These are phyloP conservation scores for Xanthoconium stramineum DNA, from an alignment of 768 basidiomycete species.

Conservation along the genomic window DNA sequence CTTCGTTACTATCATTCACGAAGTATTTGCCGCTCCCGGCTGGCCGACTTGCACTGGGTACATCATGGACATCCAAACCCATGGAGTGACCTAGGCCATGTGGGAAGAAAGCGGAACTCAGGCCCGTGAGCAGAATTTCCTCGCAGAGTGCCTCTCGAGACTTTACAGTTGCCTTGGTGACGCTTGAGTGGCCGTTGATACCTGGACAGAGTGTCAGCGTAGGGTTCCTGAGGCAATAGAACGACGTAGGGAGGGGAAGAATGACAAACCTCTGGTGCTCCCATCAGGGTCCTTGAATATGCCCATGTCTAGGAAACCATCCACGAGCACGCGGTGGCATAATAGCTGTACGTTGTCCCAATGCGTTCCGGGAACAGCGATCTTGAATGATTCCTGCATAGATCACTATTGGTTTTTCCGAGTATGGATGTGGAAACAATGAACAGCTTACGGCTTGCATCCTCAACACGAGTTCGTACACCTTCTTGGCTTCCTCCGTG, in stretches of 20 bases:
- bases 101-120: constrained; percentile 88
- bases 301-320: constrained; percentile 77
- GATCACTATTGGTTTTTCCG: neutral
- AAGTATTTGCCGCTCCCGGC: constrained; percentile 43
- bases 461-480: constrained; percentile 82
- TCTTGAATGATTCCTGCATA: constrained; percentile 64
- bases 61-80: constrained; percentile 94
- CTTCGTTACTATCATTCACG: constrained; percentile 76
- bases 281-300: constrained; percentile 74
- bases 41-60: constrained; percentile 80
- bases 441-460: constrained; percentile 73
- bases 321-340: constrained; percentile 79
- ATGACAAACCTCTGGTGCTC: constrained; percentile 6
- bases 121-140: constrained; percentile 70
- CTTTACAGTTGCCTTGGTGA: constrained; percentile 3
- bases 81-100: constrained; percentile 91
- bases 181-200: neutral
- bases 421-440: neutral
- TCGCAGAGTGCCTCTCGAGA: constrained; percentile 25
- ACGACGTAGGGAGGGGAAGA: neutral
- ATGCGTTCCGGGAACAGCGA: constrained; percentile 73
- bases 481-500: constrained; percentile 71
- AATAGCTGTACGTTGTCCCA: constrained; percentile 88
- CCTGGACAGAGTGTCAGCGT: neutral
- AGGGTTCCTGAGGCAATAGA: neutral